A percentile compares a stretch with the other conserved stretches of the same genome.
phyloP scores from a whole-genome alignment of 805 yeast species.

The Cyberlindnera lachancei region DNA sequence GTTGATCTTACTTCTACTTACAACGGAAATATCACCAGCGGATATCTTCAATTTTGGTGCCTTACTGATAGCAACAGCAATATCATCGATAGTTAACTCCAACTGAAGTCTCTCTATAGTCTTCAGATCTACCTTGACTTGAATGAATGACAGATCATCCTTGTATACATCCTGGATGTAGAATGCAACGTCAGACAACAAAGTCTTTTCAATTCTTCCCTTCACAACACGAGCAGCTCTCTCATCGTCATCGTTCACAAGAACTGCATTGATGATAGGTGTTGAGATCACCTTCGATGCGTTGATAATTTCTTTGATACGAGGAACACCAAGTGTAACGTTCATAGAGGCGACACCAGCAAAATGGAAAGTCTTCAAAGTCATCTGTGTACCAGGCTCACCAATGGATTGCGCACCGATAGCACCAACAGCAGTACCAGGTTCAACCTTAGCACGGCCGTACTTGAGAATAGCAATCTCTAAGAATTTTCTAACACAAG shows the following conservation, averaged over 20 bases:
- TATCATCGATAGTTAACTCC: constrained; percentile 79
- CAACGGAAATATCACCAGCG: constrained; percentile 60
- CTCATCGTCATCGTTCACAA: constrained; percentile 90
- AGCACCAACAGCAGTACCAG: constrained; percentile 99
- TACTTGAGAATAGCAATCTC: constrained; percentile 75
- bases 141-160: constrained; percentile 67
- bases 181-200: constrained; percentile 76
- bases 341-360: constrained; percentile 99
- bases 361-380: constrained; percentile 92
- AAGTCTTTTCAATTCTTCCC: constrained; percentile 93
- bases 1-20: constrained; percentile 59
- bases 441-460: constrained; percentile 87
- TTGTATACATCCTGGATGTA: constrained; percentile 92
- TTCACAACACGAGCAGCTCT: constrained; percentile 98
- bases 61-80: constrained; percentile 68
- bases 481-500: constrained; percentile 57
- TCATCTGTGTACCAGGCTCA: constrained; percentile 99
- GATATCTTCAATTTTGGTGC: constrained; percentile 89
- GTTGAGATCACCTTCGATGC: constrained; percentile 94
- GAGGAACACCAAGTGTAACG: constrained; percentile 98
- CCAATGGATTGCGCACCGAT: constrained; percentile 99
- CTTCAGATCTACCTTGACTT: constrained; percentile 71
- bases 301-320: constrained; percentile 96
- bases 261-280: constrained; percentile 90
- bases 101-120: constrained; percentile 87